Conservation (phyloP, 371 early-diverging fungal species). For the Mortierella polycephala region DNA sequence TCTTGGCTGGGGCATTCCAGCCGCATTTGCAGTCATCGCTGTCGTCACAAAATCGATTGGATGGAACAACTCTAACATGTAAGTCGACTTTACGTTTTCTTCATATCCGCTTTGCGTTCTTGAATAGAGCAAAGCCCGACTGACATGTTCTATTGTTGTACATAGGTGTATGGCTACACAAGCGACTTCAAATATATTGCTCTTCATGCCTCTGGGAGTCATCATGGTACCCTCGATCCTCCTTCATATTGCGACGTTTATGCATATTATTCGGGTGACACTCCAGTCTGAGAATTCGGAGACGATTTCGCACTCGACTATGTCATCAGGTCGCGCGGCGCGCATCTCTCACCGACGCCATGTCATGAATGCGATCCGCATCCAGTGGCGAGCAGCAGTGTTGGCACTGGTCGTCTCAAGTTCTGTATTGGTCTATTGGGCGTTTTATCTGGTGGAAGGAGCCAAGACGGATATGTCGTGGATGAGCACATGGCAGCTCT, state of each 20-base stretch:
- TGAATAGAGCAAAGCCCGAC: constrained; percentile 31
- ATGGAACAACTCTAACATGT: constrained; percentile 46
- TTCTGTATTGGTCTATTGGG: constrained; percentile 63
- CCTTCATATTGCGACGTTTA: constrained; percentile 66
- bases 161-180: constrained; percentile 59
- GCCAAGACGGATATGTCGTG: constrained; percentile 21
- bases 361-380: constrained; percentile 65
- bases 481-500: constrained; percentile 37
- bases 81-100: neutral
- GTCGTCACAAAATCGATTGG: constrained; percentile 45
- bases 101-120: neutral
- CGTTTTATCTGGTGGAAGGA: constrained; percentile 28
- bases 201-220: constrained; percentile 68
- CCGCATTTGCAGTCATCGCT: constrained; percentile 59
- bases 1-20: constrained; percentile 69
- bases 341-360: constrained; percentile 61
- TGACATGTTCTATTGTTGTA: constrained; percentile 39
- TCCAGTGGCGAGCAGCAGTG: constrained; percentile 73
- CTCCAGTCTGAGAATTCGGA: constrained; percentile 61
- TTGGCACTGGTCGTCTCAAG: constrained; percentile 61
- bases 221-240: constrained; percentile 64
- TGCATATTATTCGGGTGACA: constrained; percentile 61
- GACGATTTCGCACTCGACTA: constrained; percentile 29
- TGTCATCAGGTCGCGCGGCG: constrained; percentile 34
- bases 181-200: constrained; percentile 58